A percentile compares a stretch with the other conserved stretches of the same genome.
These are phyloP conservation scores for Dentipellis sp. DNA, from an alignment of 768 basidiomycete genomes.

Conservation along the genomic window DNA sequence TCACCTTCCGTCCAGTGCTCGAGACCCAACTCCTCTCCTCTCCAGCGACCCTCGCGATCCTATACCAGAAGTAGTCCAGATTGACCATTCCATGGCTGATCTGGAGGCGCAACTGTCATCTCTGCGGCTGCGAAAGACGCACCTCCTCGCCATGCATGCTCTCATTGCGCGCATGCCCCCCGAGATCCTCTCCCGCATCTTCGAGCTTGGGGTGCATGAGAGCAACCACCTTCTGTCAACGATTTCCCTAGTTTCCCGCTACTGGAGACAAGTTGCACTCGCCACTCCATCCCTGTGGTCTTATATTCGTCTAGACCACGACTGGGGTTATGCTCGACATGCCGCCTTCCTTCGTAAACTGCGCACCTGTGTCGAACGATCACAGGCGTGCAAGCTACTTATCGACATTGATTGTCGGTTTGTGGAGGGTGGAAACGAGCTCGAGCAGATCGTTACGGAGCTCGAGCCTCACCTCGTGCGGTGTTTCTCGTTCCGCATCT, in stretches of 20 bases:
- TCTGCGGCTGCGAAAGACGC: slow-evolving; percentile 15
- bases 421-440: slow-evolving; percentile 15
- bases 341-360: slow-evolving; percentile 19
- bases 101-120: slow-evolving; percentile 17
- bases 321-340: slow-evolving; percentile 18
- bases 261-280: slow-evolving; percentile 19
- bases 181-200: slow-evolving; percentile 22
- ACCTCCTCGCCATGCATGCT: slow-evolving; percentile 17
- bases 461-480: slow-evolving; percentile 21
- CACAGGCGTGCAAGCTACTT: slow-evolving; percentile 19
- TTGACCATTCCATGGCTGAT: slow-evolving; percentile 18
- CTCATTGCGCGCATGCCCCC: slow-evolving; percentile 20
- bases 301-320: slow-evolving; percentile 20
- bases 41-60: slow-evolving; percentile 19
- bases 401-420: slow-evolving; percentile 21
- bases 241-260: slow-evolving; percentile 19
- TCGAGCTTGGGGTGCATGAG: slow-evolving; percentile 22
- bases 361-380: slow-evolving; percentile 17
- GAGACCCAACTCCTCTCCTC: background rate
- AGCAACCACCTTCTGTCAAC: slow-evolving; percentile 13
- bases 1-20: background rate
- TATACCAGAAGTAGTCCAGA: slow-evolving; percentile 15
- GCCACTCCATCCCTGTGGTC: slow-evolving; percentile 21
- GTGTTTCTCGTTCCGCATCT: slow-evolving; percentile 22
- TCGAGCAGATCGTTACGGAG: slow-evolving; percentile 17